A percentile compares a stretch with the other conserved stretches of the same genome.
phyloP scores from a whole-genome alignment of 768 basidiomycete genomes.

The Mrakia blollopis region DNA sequence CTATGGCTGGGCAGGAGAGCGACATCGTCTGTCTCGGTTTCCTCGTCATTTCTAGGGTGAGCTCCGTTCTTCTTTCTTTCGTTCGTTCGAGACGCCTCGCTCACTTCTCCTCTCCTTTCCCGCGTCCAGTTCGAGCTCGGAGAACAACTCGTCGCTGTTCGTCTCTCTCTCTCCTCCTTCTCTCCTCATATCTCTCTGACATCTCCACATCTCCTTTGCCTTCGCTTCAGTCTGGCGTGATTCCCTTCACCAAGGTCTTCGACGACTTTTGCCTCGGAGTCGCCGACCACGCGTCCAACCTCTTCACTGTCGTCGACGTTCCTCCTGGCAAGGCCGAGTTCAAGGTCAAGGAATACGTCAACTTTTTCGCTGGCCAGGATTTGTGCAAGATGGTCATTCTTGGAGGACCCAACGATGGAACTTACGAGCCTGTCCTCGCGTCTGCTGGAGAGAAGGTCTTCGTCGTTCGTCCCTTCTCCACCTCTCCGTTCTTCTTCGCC shows the following conservation, averaged over 20 bases:
- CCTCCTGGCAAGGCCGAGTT: background rate
- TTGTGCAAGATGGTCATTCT: background rate
- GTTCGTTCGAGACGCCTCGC: background rate
- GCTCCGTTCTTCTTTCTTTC: background rate
- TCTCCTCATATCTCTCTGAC: background rate
- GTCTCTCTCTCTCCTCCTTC: background rate
- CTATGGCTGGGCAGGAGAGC: background rate
- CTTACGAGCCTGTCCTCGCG: background rate
- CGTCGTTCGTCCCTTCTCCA: background rate
- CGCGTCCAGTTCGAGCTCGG: constrained; percentile 4
- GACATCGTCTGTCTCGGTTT: background rate
- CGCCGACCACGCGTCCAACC: background rate
- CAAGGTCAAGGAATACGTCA: background rate
- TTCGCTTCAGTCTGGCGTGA: background rate
- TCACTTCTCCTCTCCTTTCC: background rate
- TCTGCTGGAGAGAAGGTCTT: background rate
- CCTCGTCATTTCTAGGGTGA: background rate
- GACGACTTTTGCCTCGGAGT: constrained; percentile 1
- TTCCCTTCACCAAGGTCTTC: background rate
- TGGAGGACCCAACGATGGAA: background rate
- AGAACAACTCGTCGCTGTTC: background rate
- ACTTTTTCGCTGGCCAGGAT: background rate
- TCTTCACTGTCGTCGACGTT: background rate
- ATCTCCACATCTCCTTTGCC: background rate
- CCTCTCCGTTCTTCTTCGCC: background rate